Conservation (phyloP, 345 rosid genomes). For the Mallotus nudiflorus region DNA sequence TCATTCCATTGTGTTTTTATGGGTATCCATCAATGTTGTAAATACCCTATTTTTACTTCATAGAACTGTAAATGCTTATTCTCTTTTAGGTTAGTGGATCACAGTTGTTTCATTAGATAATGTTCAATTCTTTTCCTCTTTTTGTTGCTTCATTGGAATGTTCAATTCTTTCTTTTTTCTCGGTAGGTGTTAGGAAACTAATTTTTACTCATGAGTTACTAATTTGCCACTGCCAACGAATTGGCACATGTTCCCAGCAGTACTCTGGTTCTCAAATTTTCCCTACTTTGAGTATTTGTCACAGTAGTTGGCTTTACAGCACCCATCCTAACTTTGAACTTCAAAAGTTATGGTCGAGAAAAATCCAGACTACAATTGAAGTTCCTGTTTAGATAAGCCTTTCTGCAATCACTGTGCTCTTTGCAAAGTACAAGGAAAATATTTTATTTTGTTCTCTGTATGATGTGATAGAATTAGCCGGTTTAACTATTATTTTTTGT, state of each 20-base stretch:
- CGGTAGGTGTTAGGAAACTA: not conserved
- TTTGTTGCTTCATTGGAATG: not conserved
- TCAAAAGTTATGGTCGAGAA: too few species aligned
- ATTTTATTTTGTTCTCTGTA: too few species aligned
- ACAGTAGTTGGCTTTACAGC: too few species aligned
- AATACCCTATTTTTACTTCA: slow-evolving; percentile 26
- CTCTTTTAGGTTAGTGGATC: slow-evolving; percentile 35
- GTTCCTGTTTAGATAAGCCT: too few species aligned
- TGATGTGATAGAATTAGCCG: too few species aligned
- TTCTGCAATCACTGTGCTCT: too few species aligned
- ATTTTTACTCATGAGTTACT: not conserved
- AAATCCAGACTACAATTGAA: too few species aligned
- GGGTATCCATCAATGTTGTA: slow-evolving; percentile 38
- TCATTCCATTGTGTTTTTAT: slow-evolving; percentile 31
- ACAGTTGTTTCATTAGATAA: slow-evolving; percentile 16
- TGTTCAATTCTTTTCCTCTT: slow-evolving; percentile 1
- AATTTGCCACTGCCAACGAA: not conserved
- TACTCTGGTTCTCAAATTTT: not conserved
- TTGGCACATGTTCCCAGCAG: not conserved
- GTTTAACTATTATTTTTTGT: too few species aligned
- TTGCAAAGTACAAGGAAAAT: too few species aligned
- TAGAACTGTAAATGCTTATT: slow-evolving; percentile 50
- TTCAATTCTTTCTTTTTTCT: not conserved
- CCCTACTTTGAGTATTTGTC: too few species aligned
- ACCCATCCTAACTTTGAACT: too few species aligned